These are phyloP conservation scores for Thuidium tamariscinum DNA, from an alignment of 225 moss, liverwort and hornwort species.

Conservation along the genomic window DNA sequence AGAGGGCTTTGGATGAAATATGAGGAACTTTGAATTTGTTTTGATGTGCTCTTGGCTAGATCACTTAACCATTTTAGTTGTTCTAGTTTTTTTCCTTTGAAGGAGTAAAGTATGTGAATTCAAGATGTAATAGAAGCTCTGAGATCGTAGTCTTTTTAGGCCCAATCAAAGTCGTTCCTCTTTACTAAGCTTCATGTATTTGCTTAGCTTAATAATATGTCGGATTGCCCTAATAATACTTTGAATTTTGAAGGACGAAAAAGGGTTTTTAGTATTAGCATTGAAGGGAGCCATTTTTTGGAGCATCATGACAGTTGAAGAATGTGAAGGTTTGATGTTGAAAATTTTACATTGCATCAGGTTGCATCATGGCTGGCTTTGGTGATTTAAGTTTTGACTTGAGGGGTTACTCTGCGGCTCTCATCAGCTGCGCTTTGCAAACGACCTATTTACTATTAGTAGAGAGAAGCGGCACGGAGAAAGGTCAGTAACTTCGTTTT, in stretches of 20 bases:
- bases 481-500: conserved; percentile 11
- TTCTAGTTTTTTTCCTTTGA: background rate
- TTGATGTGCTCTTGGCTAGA: background rate
- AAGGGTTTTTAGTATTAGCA: background rate
- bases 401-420: conserved; percentile 48
- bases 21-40: background rate
- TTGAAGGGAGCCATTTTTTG: background rate
- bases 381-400: conserved; percentile 54
- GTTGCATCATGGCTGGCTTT: conserved; percentile 59
- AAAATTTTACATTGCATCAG: conserved; percentile 17
- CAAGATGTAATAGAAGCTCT: background rate
- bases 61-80: background rate
- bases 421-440: conserved; percentile 53
- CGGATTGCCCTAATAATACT: background rate
- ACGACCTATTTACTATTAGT: conserved; percentile 47
- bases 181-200: background rate
- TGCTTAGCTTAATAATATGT: background rate
- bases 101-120: background rate
- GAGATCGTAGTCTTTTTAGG: background rate
- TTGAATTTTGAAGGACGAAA: background rate
- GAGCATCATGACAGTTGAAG: background rate
- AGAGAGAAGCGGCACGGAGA: conserved; percentile 47
- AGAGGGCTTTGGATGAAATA: background rate
- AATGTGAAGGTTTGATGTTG: background rate
- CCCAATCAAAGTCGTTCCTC: background rate